These are phyloP conservation scores for Hypomontagnella monticulosa DNA, from an alignment of 495 filamentous ascomycete genomes.

Conservation along the genomic window DNA sequence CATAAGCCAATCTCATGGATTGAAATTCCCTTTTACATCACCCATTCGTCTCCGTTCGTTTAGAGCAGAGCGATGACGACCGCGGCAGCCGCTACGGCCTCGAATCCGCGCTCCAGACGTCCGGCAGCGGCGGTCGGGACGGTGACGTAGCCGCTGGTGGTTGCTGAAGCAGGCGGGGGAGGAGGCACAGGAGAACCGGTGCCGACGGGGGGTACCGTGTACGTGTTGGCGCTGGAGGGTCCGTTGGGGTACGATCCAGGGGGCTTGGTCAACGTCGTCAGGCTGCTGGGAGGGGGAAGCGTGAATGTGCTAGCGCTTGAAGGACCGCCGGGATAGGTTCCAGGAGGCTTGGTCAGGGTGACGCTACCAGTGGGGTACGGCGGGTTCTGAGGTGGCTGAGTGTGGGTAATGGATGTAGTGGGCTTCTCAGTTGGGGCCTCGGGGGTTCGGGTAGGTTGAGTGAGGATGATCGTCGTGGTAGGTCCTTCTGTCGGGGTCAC, in stretches of 20 bases:
- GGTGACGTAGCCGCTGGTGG: constrained; percentile 16
- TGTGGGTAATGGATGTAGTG: constrained; percentile 1
- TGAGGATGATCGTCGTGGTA: constrained; percentile 6
- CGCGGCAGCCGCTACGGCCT: constrained; percentile 20
- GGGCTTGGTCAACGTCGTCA: constrained; percentile 16
- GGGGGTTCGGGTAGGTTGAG: neutral
- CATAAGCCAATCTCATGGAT: neutral
- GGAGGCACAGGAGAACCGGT: constrained; percentile 14
- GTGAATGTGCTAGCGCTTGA: neutral
- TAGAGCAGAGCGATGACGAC: constrained; percentile 30
- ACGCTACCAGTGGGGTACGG: no score
- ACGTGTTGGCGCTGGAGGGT: constrained; percentile 6
- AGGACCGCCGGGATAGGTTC: constrained; percentile 23
- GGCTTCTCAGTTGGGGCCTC: no score
- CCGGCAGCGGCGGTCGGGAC: constrained; percentile 35
- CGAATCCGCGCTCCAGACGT: constrained; percentile 31
- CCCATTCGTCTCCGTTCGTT: neutral
- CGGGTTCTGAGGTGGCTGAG: no score
- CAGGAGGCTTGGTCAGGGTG: constrained; percentile 6
- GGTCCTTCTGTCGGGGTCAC: no score
- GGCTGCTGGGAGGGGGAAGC: constrained; percentile 12
- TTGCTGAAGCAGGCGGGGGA: constrained; percentile 3
- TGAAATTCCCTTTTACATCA: neutral
- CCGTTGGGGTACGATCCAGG: constrained; percentile 23
- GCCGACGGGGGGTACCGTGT: constrained; percentile 9